Base-by-base conservation (phyloP, 2,329 filamentous ascomycete genomes). In the Ceratocystis cubensis region DNA sequence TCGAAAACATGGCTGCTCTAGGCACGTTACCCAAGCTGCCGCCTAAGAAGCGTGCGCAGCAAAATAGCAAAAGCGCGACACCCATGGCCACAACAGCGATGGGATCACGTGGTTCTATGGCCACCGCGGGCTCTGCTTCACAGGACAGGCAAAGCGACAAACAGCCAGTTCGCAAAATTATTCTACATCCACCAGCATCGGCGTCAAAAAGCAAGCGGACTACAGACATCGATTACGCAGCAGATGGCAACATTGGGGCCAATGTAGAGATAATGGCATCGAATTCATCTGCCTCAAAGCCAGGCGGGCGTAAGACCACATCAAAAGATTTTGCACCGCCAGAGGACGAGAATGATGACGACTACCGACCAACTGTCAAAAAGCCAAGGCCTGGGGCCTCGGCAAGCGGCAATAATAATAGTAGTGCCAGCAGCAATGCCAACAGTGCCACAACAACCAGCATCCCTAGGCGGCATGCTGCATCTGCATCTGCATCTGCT, bases 1-100 rank as follows among this genome's bases (percentile, higher is more conserved):
- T 95, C 67, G 87, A 89, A 75, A 87, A 87, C 72, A 96, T 96
- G 91, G 86, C 86, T 65, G 87, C 91, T 30, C 78, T 96, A 66
- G 91, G 91, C 50, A 82, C 85, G 65, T 80, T 86, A 71, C 91
- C 91, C 13, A 84, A 83, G 75, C 81, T 80, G 25, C 63, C 66
- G 3, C 30, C 25, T 20, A 68, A 68, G 66, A 65, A 65, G 63
- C 66, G 63, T 28, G 57, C 63, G 22, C 48, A 62, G 44, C 28
- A 46, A 15, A 57, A 45, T 5, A 46, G 41, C 41, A 45, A 28
- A 41, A 57, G 41, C 48, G 48, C 48, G 17, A 65, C 63, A 33
- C 48, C 63, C 20, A 57, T 65, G 13, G 33, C 37, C 37, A 41
- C 37, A 5, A 41, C 37, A 41, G 37, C 28, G 5, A 57, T 25